Conservation (phyloP, 1,284 basidiomycete species). For the Lentinus polychrous region DNA sequence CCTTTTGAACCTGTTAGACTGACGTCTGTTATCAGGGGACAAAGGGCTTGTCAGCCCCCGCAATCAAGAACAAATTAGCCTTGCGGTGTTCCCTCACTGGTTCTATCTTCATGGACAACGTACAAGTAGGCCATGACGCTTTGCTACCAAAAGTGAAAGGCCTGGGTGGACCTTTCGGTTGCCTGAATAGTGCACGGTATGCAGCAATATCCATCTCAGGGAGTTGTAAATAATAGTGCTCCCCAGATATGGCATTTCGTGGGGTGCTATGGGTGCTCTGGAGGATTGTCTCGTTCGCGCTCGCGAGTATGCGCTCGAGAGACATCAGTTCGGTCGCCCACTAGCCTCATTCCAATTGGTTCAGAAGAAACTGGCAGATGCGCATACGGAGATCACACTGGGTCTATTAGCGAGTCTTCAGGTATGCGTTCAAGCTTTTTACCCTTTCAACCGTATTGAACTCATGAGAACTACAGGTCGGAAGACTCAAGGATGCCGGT, state of each 20-base stretch:
- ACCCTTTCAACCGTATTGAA: neutral
- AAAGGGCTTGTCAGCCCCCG: conserved; percentile 79
- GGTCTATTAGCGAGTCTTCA: conserved; percentile 75
- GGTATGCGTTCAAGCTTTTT: conserved; percentile 11
- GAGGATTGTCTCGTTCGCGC: conserved; percentile 86
- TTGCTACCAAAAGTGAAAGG: conserved; percentile 74
- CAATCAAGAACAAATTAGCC: conserved; percentile 92
- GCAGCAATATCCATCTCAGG: conserved; percentile 5
- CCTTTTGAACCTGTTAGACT: neutral
- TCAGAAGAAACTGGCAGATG: conserved; percentile 95
- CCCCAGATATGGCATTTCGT: conserved; percentile 77
- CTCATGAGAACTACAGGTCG: conserved; percentile 46
- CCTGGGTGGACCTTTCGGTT: conserved; percentile 82
- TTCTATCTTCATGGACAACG: conserved; percentile 89
- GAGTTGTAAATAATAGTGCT: neutral
- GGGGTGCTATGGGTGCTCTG: conserved; percentile 91
- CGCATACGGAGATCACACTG: conserved; percentile 78
- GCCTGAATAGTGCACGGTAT: conserved; percentile 82
- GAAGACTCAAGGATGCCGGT: conserved; percentile 82
- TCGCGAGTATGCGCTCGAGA: conserved; percentile 82
- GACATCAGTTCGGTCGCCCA: conserved; percentile 85
- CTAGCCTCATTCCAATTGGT: conserved; percentile 93
- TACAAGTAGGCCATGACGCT: conserved; percentile 62
- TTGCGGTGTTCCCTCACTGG: conserved; percentile 89
- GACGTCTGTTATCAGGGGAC: conserved; percentile 44